phyloP scores from a whole-genome alignment of 1,284 basidiomycete genomes.

The Austroboletus niveus region DNA sequence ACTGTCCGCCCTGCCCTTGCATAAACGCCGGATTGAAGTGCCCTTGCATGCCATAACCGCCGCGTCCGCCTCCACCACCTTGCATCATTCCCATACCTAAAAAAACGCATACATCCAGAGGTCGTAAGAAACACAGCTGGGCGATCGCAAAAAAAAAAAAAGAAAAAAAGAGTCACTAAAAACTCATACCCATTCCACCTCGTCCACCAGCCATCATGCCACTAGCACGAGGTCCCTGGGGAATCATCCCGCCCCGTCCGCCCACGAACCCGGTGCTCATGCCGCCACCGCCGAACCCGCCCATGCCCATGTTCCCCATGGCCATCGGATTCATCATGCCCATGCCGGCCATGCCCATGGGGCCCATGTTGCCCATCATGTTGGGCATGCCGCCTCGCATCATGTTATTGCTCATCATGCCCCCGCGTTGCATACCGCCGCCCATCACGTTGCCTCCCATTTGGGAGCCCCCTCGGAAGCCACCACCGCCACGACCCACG shows the following conservation, averaged over 20 bases:
- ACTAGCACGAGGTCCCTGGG: slow-evolving; percentile 49
- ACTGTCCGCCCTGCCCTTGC: slow-evolving; percentile 44
- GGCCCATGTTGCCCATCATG: slow-evolving; percentile 46
- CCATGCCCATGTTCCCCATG: slow-evolving; percentile 50
- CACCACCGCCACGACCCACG: slow-evolving; percentile 35
- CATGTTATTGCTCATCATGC: slow-evolving; percentile 36
- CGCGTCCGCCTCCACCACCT: slow-evolving; percentile 28
- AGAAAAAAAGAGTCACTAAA: slow-evolving; percentile 41
- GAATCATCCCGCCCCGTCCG: slow-evolving; percentile 58
- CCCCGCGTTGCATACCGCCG: slow-evolving; percentile 34
- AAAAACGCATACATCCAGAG: slow-evolving; percentile 27
- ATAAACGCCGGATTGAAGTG: slow-evolving; percentile 76
- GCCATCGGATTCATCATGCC: slow-evolving; percentile 36
- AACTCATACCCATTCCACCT: slow-evolving; percentile 69
- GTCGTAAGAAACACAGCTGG: slow-evolving; percentile 43
- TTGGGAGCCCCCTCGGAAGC: slow-evolving; percentile 44
- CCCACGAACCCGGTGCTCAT: slow-evolving; percentile 40
- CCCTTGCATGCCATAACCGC: slow-evolving; percentile 52
- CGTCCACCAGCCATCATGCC: slow-evolving; percentile 51
- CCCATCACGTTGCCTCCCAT: slow-evolving; percentile 38
- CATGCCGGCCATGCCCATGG: slow-evolving; percentile 36
- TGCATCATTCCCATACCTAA: slow-evolving; percentile 54
- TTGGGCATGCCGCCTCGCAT: slow-evolving; percentile 36
- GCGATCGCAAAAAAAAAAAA: slow-evolving; percentile 26
- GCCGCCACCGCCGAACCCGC: slow-evolving; percentile 41